Evolutionary conservation across 176 grass and related monocot genomes (phyloP).

Genomic region (bread wheat (Triticum aestivum)): DNA sequence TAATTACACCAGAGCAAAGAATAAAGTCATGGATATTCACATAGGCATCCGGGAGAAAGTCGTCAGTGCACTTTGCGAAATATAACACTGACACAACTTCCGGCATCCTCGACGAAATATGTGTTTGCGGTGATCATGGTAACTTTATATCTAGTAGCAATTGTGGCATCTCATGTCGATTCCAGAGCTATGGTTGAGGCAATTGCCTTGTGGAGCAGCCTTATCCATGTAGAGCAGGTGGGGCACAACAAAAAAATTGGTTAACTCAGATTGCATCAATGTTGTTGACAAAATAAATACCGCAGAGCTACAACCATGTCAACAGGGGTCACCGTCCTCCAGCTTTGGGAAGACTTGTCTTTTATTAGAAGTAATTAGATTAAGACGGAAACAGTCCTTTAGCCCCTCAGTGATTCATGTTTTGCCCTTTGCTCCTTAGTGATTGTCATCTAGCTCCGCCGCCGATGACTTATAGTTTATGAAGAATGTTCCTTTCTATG

Average conservation of each 20-base stretch:
- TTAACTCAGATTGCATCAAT: not conserved
- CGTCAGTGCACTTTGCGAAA: not conserved
- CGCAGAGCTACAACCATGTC: too few species aligned
- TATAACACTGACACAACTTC: not conserved
- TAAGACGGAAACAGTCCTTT: too few species aligned
- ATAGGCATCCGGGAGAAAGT: not conserved
- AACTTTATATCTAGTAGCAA: not conserved
- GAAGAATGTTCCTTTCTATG: not conserved
- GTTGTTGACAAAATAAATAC: not conserved
- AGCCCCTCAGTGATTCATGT: too few species aligned
- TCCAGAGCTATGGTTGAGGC: not conserved
- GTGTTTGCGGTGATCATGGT: too few species aligned
- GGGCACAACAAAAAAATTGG: not conserved
- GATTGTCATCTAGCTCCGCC: too few species aligned
- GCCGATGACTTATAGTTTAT: not conserved
- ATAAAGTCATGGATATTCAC: not conserved
- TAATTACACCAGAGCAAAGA: not conserved
- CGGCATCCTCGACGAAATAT: not conserved
- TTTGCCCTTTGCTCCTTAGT: too few species aligned
- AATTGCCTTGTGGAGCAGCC: not conserved
- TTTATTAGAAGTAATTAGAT: too few species aligned
- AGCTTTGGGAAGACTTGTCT: too few species aligned
- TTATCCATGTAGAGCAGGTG: not conserved
- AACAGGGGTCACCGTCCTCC: too few species aligned
- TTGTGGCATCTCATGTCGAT: not conserved